Conservation (phyloP, 345 rosid species). For the Camelina hispida region DNA sequence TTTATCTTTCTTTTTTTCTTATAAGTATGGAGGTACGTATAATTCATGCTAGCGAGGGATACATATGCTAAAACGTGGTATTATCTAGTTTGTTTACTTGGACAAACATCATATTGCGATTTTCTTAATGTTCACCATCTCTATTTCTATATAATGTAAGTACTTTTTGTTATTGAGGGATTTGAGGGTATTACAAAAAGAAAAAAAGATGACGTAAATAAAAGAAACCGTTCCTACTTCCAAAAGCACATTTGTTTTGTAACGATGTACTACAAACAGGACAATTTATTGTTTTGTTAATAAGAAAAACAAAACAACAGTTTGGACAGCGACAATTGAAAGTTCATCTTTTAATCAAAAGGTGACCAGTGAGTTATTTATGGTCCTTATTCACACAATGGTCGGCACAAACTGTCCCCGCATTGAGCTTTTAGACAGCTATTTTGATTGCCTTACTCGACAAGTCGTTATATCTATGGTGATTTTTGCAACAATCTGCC, state of each 20-base stretch:
- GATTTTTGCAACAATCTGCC: constrained; percentile 25
- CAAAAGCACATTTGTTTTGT: constrained; percentile 17
- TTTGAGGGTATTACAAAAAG: neutral
- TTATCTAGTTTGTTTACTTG: neutral
- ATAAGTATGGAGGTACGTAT: no score
- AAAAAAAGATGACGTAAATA: neutral
- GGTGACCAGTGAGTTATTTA: constrained; percentile 22
- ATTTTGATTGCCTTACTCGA: constrained; percentile 29
- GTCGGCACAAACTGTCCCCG: constrained; percentile 46
- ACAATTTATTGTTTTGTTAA: constrained; percentile 7
- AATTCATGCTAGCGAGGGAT: neutral
- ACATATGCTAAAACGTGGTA: neutral
- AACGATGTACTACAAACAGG: constrained; percentile 6
- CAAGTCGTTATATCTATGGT: constrained; percentile 25
- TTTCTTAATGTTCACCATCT: neutral
- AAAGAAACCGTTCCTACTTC: constrained; percentile 1
- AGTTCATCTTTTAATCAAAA: constrained; percentile 8
- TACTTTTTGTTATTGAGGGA: neutral
- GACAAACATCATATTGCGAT: neutral
- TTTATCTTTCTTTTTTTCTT: no score
- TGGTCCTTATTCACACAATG: constrained; percentile 38
- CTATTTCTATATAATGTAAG: neutral
- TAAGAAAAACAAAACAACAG: constrained; percentile 21
- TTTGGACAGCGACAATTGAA: constrained; percentile 36
- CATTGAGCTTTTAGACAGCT: constrained; percentile 17